These are phyloP conservation scores for Corymbia citriodora DNA, from an alignment of 441 rosid species.

Conservation along the genomic window DNA sequence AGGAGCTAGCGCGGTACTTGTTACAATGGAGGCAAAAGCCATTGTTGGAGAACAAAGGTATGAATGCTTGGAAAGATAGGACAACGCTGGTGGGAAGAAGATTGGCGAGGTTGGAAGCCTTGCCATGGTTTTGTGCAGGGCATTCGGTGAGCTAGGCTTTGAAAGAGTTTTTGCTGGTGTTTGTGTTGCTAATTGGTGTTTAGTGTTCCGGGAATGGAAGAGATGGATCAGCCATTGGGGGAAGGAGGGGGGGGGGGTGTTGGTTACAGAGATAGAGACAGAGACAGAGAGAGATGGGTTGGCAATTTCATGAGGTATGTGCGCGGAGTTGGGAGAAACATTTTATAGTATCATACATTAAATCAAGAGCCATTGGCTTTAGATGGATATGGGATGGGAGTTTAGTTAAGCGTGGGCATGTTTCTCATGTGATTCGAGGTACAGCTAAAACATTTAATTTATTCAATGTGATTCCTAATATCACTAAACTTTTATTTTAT, in stretches of 20 bases:
- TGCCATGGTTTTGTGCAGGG: slow-evolving; percentile 8
- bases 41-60: slow-evolving; percentile 32
- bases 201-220: not conserved
- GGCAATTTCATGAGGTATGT: not conserved
- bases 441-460: too few species aligned
- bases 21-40: slow-evolving; percentile 16
- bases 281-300: not conserved
- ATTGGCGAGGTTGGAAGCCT: slow-evolving; percentile 40
- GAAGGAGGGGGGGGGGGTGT: too few species aligned
- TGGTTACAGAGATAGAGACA: not conserved
- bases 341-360: not conserved
- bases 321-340: not conserved
- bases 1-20: slow-evolving; percentile 20
- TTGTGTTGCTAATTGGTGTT: not conserved
- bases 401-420: not conserved
- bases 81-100: slow-evolving; percentile 42
- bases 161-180: not conserved
- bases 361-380: not conserved
- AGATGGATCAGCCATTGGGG: not conserved
- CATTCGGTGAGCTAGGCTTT: not conserved
- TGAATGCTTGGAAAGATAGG: slow-evolving; percentile 27
- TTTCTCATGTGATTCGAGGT: not conserved
- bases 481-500: too few species aligned
- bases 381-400: not conserved
- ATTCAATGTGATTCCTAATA: too few species aligned